Evolutionary conservation across 805 yeast species (phyloP).

Genomic region (Saturnispora dispora): DNA sequence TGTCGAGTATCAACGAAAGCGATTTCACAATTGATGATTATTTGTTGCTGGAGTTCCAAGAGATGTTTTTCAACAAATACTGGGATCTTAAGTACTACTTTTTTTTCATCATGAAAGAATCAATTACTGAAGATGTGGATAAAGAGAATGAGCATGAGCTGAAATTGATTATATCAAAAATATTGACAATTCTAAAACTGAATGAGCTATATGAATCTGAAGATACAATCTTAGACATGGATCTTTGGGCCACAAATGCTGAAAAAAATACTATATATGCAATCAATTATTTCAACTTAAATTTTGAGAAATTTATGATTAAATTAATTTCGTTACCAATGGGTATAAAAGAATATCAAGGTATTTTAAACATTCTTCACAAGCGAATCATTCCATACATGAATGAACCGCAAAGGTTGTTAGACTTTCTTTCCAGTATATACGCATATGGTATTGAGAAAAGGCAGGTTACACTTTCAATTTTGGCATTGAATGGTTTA

Average conservation of each 20-base stretch:
- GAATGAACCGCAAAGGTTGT: constrained; percentile 68
- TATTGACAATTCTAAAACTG: constrained; percentile 31
- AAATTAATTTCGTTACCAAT: constrained; percentile 36
- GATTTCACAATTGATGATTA: constrained; percentile 40
- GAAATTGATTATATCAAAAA: constrained; percentile 30
- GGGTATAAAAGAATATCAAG: constrained; percentile 49
- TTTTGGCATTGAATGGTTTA: constrained; percentile 78
- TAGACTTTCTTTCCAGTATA: constrained; percentile 91
- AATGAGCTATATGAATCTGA: constrained; percentile 23
- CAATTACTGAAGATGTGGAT: constrained; percentile 10
- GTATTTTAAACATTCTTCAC: constrained; percentile 62
- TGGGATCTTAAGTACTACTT: constrained; percentile 79
- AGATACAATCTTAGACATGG: constrained; percentile 20
- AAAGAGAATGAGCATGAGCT: constrained; percentile 12
- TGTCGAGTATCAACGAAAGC: constrained; percentile 30
- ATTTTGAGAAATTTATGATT: constrained; percentile 66
- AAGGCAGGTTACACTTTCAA: constrained; percentile 29
- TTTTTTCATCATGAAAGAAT: constrained; percentile 37
- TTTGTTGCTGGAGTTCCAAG: constrained; percentile 41
- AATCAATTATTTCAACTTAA: constrained; percentile 40
- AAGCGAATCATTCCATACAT: constrained; percentile 76
- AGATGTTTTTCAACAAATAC: constrained; percentile 42
- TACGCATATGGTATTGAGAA: constrained; percentile 40
- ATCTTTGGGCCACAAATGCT: constrained; percentile 32
- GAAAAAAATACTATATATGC: constrained; percentile 32